These are phyloP conservation scores for Raphidocelis subcapitata DNA, from an alignment of 139 green algal genomes.

Conservation along the genomic window DNA sequence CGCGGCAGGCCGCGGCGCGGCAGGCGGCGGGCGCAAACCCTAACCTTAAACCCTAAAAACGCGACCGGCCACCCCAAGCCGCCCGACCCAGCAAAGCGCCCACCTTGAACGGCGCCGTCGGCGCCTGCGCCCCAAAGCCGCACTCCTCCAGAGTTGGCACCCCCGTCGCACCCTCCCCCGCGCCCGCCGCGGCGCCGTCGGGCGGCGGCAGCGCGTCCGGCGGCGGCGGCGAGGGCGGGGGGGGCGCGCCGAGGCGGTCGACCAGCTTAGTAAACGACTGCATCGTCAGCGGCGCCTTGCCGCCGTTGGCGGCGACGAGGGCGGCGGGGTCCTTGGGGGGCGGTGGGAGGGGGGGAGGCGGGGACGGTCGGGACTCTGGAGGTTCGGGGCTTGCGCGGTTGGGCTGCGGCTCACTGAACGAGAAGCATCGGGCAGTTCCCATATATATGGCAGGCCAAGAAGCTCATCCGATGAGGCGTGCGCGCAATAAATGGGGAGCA, in stretches of 20 bases:
- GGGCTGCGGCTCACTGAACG: too few relatives aligned
- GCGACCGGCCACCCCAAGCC: not conserved
- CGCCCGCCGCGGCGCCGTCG: not conserved
- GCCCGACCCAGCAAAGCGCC: not conserved
- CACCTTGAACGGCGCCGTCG: conserved; percentile 65
- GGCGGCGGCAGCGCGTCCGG: conserved; percentile 35
- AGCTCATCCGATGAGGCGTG: too few relatives aligned
- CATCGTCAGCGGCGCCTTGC: conserved; percentile 64
- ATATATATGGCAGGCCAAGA: too few relatives aligned
- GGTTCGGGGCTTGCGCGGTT: too few relatives aligned
- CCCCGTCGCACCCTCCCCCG: conserved; percentile 5
- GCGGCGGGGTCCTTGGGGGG: not conserved
- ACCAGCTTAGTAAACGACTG: conserved; percentile 75
- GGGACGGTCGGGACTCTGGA: too few relatives aligned
- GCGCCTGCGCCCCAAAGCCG: conserved; percentile 53
- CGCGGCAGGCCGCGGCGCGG: too few relatives aligned
- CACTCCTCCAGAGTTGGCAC: conserved; percentile 66
- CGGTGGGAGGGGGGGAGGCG: not conserved
- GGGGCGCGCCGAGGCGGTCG: conserved; percentile 49
- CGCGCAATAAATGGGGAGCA: too few relatives aligned
- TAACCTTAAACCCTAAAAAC: too few relatives aligned
- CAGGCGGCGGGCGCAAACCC: too few relatives aligned
- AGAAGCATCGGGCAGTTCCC: too few relatives aligned
- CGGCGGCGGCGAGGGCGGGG: conserved; percentile 39
- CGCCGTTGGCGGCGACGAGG: conserved; percentile 23